Evolutionary conservation across 1,284 basidiomycete genomes (phyloP).

Genomic region (Neonothopanus nambi): DNA sequence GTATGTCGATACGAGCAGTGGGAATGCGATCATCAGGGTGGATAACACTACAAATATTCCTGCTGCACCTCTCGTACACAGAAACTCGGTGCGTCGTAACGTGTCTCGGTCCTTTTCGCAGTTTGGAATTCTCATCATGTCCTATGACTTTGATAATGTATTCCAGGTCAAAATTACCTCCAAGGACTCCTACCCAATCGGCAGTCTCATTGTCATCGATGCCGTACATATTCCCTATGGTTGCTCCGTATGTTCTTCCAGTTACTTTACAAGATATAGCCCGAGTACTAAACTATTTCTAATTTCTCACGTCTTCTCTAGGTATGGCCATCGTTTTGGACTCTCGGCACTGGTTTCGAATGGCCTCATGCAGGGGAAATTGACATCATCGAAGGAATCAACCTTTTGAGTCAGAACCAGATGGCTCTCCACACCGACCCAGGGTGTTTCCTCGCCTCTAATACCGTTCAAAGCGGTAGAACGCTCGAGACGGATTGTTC

Average conservation of each 20-base stretch:
- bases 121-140: background rate
- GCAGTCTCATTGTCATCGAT: constrained; percentile 62
- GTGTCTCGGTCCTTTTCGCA: background rate
- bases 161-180: constrained; percentile 51
- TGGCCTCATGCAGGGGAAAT: constrained; percentile 63
- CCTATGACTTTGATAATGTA: constrained; percentile 1
- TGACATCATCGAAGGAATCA: constrained; percentile 54
- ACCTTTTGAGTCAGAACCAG: constrained; percentile 42
- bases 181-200: constrained; percentile 47
- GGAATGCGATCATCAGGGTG: constrained; percentile 49
- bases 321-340: constrained; percentile 44
- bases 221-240: constrained; percentile 60
- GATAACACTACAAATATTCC: constrained; percentile 40
- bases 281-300: background rate
- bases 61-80: constrained; percentile 43
- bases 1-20: constrained; percentile 40
- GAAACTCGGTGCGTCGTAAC: constrained; percentile 43
- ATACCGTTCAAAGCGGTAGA: constrained; percentile 36
- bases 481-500: constrained; percentile 42
- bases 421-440: constrained; percentile 46
- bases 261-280: background rate
- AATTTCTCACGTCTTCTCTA: constrained; percentile 17
- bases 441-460: constrained; percentile 31
- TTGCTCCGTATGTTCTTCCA: constrained; percentile 39
- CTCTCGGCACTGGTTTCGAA: constrained; percentile 23